Base-by-base conservation (phyloP, 192 early-diverging fungal genomes). In the Chytriomyces sp. region DNA sequence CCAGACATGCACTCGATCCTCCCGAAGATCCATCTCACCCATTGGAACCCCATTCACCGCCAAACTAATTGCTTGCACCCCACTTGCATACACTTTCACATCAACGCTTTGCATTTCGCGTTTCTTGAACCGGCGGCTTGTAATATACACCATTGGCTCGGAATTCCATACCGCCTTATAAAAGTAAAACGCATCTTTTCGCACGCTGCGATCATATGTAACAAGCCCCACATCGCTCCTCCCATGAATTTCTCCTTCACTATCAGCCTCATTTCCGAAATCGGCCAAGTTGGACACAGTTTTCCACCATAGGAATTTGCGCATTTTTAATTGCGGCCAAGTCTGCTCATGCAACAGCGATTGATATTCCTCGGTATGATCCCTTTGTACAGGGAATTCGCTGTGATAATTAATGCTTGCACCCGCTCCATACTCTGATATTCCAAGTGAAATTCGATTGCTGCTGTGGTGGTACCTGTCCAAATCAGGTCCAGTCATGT, bases 321-420 rank as follows among this genome's bases (percentile, higher is more conserved):
- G 57, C 46, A 13, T 16, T 8, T 26, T 18, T 23, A 75, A 28
- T 44, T 75, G 73, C 45, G 73, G 73, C 62, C 61, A 75, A 18
- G 44, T 45, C 18, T 50, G 20, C 43, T 64, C 62, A 35, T 75
- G 73, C 24, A 65, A 26, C 11, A 44, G 46, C 3, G 73, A 18
- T 35, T 75, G 73, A 28, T 64, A 75, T 53, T 75, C 73, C 53
- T 75, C 73, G 18, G 62, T 65, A 26, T 75, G 73, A 57, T 75
- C 73, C 18, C 6, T 23, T 35, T 7, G 47, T 3, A 53, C 63
- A 8, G 73, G 73, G 10, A 26, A 23, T 8, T 75, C 73, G 62
- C 73, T 75, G 45, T 75, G 73, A 47, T 65, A 62, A 9, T 43
- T 5, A 5, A 63, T 63, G 47, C 73, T 75, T 45, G 73, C 73